A percentile compares a stretch with the other conserved stretches of the same genome.
phyloP scores from a whole-genome alignment of 2,329 filamentous ascomycete genomes.

The Colletotrichum incanum region DNA sequence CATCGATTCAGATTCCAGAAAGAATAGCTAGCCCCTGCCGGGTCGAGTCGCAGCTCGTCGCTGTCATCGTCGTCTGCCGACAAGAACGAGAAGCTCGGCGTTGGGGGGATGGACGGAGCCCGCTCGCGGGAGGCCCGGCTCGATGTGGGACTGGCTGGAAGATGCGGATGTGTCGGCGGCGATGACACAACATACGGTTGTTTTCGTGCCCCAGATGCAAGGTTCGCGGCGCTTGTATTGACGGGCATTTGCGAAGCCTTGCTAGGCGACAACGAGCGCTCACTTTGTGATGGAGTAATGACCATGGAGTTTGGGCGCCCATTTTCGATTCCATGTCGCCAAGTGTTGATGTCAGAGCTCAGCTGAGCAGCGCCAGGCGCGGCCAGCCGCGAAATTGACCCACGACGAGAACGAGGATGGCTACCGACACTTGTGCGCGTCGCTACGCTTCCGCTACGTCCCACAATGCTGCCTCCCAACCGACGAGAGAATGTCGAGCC shows the following conservation, averaged over 20 bases:
- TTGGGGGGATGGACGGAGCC: constrained; percentile 59
- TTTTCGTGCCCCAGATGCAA: constrained; percentile 63
- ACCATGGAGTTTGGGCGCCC: constrained; percentile 56
- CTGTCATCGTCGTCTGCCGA: constrained; percentile 61
- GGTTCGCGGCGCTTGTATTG: constrained; percentile 55
- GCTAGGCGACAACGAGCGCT: constrained; percentile 70
- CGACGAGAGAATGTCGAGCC: constrained; percentile 83
- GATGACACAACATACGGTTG: constrained; percentile 58
- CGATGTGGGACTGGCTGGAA: constrained; percentile 57
- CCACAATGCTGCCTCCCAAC: constrained; percentile 70
- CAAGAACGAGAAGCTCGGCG: constrained; percentile 70
- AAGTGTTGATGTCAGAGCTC: constrained; percentile 84
- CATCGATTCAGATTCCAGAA: constrained; percentile 74
- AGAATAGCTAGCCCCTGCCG: constrained; percentile 59
- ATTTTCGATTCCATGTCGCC: constrained; percentile 79
- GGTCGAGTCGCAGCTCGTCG: constrained; percentile 55
- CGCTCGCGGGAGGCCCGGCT: constrained; percentile 48
- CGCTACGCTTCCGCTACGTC: constrained; percentile 69
- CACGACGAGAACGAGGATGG: constrained; percentile 65
- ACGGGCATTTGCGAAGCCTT: constrained; percentile 58
- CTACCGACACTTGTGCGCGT: constrained; percentile 68
- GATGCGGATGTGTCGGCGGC: constrained; percentile 46
- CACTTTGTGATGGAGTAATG: constrained; percentile 61
- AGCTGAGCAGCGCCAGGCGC: constrained; percentile 52
- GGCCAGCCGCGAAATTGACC: constrained; percentile 63